These are phyloP conservation scores for Aspergillus fumigatus DNA, from an alignment of 2,329 filamentous ascomycete species.

Conservation along the genomic window DNA sequence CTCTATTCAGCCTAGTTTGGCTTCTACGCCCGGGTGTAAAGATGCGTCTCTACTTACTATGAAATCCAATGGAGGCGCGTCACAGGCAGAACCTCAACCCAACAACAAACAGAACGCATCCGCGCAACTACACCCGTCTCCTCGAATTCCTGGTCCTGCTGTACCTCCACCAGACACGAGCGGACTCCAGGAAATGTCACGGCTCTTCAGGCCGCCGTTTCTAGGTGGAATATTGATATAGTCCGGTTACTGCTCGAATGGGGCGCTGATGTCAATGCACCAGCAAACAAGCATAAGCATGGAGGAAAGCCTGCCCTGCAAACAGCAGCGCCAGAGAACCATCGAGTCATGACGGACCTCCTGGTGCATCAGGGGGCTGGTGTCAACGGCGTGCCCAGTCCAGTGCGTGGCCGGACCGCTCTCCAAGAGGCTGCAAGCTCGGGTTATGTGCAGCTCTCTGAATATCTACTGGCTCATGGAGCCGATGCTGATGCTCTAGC, in stretches of 20 bases:
- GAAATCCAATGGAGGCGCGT: background rate
- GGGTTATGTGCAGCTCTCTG: background rate
- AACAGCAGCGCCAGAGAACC: slow-evolving; percentile 5
- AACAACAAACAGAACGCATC: background rate
- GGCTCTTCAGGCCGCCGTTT: slow-evolving; percentile 11
- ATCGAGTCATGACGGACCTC: slow-evolving; percentile 5
- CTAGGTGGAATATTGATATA: slow-evolving; percentile 8
- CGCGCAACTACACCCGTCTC: background rate
- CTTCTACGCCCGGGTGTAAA: background rate
- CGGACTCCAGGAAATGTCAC: background rate
- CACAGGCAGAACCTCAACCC: background rate
- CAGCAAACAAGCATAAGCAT: slow-evolving; percentile 2
- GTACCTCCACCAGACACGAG: background rate
- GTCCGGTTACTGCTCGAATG: slow-evolving; percentile 17
- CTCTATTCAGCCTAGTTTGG: background rate
- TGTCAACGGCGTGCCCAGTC: slow-evolving; percentile 17
- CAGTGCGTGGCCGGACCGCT: slow-evolving; percentile 8
- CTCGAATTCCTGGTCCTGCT: background rate
- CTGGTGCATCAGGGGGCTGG: slow-evolving; percentile 14
- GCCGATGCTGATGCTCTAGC: slow-evolving; percentile 16
- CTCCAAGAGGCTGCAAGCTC: background rate
- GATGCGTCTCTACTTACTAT: too few relatives aligned
- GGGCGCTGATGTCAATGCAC: slow-evolving; percentile 22
- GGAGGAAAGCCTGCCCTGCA: slow-evolving; percentile 12
- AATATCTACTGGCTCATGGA: slow-evolving; percentile 13